Conservation (phyloP, 257 asterid species). For the Verbascum thapsus region DNA sequence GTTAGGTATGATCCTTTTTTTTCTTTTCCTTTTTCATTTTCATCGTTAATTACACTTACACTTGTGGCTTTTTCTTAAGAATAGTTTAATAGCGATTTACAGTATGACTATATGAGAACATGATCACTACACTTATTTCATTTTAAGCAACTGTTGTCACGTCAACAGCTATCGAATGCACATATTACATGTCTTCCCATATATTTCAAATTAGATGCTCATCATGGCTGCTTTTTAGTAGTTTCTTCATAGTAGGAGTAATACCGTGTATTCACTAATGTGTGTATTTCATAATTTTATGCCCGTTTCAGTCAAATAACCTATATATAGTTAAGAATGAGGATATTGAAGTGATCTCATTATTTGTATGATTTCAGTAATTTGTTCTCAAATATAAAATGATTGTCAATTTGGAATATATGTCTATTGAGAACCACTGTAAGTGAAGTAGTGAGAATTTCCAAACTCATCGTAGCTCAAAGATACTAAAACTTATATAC, state of each 20-base stretch:
- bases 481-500: background rate
- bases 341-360: background rate
- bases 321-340: background rate
- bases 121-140: too few species aligned
- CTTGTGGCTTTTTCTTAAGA: too few species aligned
- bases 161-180: too few species aligned
- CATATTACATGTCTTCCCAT: too few species aligned
- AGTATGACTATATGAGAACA: too few species aligned
- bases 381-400: background rate
- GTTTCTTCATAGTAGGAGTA: background rate
- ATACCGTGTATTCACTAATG: background rate
- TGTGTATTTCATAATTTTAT: background rate
- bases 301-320: background rate
- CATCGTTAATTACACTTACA: background rate
- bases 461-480: background rate
- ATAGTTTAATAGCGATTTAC: too few species aligned
- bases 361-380: slow-evolving; percentile 2
- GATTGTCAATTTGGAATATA: background rate
- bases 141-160: too few species aligned
- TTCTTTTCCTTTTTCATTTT: background rate
- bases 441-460: slow-evolving; percentile 1
- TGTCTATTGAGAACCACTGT: background rate
- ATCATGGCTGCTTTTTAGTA: background rate
- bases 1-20: slow-evolving; percentile 53
- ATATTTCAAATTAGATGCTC: background rate